Evolutionary conservation across 2,329 filamentous ascomycete genomes (phyloP).

Genomic region (Pseudocercospora macadamiae): DNA sequence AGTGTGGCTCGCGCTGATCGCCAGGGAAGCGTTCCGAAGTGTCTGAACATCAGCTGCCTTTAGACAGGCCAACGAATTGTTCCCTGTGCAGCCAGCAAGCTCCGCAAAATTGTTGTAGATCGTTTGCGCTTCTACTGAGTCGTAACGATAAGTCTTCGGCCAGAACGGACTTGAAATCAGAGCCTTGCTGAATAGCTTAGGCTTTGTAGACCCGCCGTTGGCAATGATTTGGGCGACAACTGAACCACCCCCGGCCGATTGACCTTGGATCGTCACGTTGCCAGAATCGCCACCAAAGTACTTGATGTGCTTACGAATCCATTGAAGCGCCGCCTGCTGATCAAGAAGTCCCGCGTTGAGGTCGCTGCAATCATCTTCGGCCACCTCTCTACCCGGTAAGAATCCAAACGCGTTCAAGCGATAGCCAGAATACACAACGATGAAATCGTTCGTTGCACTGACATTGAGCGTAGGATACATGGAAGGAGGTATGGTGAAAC

Average conservation of each 20-base stretch:
- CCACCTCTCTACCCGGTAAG: constrained; percentile 44
- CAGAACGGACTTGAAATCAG: constrained; percentile 60
- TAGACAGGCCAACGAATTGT: constrained; percentile 57
- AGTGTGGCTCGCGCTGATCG: constrained; percentile 52
- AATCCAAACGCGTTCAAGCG: constrained; percentile 53
- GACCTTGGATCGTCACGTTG: constrained; percentile 30
- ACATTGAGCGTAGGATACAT: constrained; percentile 63
- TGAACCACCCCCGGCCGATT: constrained; percentile 44
- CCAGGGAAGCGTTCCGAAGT: constrained; percentile 57
- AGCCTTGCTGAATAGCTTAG: constrained; percentile 54
- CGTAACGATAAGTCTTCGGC: constrained; percentile 61
- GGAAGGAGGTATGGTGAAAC: constrained; percentile 58
- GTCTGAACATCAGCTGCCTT: constrained; percentile 59
- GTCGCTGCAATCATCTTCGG: constrained; percentile 39
- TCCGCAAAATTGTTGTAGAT: constrained; percentile 54
- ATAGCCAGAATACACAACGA: constrained; percentile 56
- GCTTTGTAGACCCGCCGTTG: constrained; percentile 51
- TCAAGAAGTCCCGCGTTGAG: constrained; percentile 50
- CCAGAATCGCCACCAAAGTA: constrained; percentile 40
- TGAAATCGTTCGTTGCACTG: constrained; percentile 54
- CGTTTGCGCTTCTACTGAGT: constrained; percentile 54
- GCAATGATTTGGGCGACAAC: constrained; percentile 57
- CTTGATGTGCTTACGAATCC: constrained; percentile 53
- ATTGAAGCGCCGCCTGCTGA: constrained; percentile 55
- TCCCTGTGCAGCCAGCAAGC: constrained; percentile 52